Percentiles rank a stretch among this genome's conserved stretches.
Conservation (phyloP, 1,284 basidiomycete genomes). For the Ustilago loliicola region DNA sequence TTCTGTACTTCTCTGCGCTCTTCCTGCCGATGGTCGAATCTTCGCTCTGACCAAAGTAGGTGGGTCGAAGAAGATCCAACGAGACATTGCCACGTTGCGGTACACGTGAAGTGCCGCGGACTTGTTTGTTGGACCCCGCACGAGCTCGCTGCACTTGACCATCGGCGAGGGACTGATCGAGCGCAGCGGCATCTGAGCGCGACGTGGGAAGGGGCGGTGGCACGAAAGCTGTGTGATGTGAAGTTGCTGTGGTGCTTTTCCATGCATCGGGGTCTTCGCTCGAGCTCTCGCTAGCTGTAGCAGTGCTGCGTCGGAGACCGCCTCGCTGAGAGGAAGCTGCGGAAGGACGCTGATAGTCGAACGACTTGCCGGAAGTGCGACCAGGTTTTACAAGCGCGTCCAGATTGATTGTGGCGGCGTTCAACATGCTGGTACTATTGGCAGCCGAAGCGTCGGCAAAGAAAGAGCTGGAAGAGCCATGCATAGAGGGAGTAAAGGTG, state of each 20-base stretch:
- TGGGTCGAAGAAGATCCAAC: slow-evolving; percentile 37
- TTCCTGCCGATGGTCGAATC: neutral
- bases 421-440: slow-evolving; percentile 13
- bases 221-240: neutral
- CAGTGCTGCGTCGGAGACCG: slow-evolving; percentile 22
- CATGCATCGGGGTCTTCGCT: slow-evolving; percentile 30
- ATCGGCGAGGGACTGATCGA: slow-evolving; percentile 12
- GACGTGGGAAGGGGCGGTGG: slow-evolving; percentile 17
- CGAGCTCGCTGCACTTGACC: slow-evolving; percentile 17
- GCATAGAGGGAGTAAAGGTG: slow-evolving; percentile 6
- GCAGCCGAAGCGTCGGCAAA: slow-evolving; percentile 27
- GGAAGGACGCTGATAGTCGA: slow-evolving; percentile 36
- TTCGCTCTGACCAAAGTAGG: slow-evolving; percentile 15
- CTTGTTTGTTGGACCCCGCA: slow-evolving; percentile 46
- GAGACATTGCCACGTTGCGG: slow-evolving; percentile 25
- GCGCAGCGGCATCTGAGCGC: slow-evolving; percentile 17
- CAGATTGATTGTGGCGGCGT: slow-evolving; percentile 31
- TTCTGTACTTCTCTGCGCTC: slow-evolving; percentile 19
- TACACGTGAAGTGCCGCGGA: neutral
- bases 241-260: slow-evolving; percentile 4
- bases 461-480: slow-evolving; percentile 30
- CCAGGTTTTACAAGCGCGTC: slow-evolving; percentile 37
- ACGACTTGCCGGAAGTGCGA: slow-evolving; percentile 31
- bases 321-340: slow-evolving; percentile 9
- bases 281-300: slow-evolving; percentile 22